Conservation (phyloP, 2,329 filamentous ascomycete species). For the Plectosphaerella cucumerina region DNA sequence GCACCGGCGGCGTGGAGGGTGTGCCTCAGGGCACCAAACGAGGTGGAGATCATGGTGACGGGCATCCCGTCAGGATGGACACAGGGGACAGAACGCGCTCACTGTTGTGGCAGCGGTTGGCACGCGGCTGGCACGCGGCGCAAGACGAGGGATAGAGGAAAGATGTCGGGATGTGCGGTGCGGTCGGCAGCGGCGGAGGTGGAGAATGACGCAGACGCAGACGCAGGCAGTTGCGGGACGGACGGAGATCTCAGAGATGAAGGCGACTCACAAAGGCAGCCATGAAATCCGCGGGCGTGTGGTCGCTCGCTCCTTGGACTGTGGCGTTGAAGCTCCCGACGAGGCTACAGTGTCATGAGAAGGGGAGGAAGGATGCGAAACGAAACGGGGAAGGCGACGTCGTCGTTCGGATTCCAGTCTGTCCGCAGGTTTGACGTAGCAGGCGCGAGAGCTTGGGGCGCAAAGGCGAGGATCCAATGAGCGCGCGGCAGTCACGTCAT, state of each 20-base stretch:
- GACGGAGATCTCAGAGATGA: not conserved
- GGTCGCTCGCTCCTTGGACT: not conserved
- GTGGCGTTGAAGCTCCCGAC: no score
- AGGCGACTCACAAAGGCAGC: conserved; percentile 19
- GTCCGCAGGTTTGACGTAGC: no score
- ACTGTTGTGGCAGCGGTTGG: not conserved
- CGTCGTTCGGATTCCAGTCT: no score
- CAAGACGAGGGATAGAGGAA: not conserved
- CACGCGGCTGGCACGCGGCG: not conserved
- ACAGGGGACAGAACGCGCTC: not conserved
- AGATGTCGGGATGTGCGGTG: not conserved
- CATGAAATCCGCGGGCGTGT: conserved; percentile 10
- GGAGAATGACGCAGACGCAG: not conserved
- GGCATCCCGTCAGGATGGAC: conserved; percentile 1
- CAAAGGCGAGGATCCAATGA: not conserved
- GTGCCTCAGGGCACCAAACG: conserved; percentile 1
- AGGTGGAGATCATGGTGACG: not conserved
- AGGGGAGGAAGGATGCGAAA: not conserved
- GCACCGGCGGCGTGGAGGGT: conserved; percentile 2
- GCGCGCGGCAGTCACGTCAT: conserved; percentile 1
- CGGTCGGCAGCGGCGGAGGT: not conserved
- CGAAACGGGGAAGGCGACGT: not conserved
- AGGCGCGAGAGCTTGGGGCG: not conserved
- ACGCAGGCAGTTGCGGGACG: not conserved
- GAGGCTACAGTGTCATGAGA: not conserved